A percentile compares a stretch with the other conserved stretches of the same genome.
Evolutionary conservation across 352 stramenopile species (phyloP).

Genomic region (Phytopythium litorale): DNA sequence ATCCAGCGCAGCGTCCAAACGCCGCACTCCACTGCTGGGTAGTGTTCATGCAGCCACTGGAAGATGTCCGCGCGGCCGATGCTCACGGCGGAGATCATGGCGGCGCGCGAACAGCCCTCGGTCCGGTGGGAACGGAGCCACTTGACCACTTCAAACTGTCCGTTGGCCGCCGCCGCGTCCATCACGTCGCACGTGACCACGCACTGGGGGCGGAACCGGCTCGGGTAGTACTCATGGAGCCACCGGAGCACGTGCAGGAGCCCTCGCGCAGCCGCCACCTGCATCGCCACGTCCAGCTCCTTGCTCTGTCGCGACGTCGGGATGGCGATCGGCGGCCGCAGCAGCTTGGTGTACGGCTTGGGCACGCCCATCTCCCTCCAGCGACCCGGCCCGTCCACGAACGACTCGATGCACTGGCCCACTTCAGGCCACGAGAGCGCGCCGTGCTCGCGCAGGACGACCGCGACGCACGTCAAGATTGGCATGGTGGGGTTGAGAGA

Average conservation of each 20-base stretch:
- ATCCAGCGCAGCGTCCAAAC: slow-evolving; percentile 5
- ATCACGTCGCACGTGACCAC: slow-evolving; percentile 18
- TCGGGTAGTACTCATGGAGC: slow-evolving; percentile 14
- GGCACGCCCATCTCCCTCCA: neutral
- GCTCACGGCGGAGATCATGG: slow-evolving; percentile 22
- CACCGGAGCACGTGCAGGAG: slow-evolving; percentile 19
- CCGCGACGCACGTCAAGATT: slow-evolving; percentile 1
- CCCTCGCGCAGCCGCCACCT: slow-evolving; percentile 11
- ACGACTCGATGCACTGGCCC: slow-evolving; percentile 2
- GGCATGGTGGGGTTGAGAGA: neutral
- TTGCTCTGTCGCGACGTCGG: neutral
- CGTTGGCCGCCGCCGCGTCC: slow-evolving; percentile 26
- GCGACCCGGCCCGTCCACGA: slow-evolving; percentile 1
- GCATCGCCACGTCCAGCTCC: slow-evolving; percentile 14
- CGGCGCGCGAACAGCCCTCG: slow-evolving; percentile 27
- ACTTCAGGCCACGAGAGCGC: neutral
- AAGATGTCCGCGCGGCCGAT: slow-evolving; percentile 23
- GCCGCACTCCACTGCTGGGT: slow-evolving; percentile 3
- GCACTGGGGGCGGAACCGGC: neutral
- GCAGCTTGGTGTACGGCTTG: neutral
- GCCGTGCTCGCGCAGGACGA: neutral
- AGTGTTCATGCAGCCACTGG: slow-evolving; percentile 23
- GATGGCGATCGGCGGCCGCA: neutral
- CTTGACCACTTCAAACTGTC: slow-evolving; percentile 18
- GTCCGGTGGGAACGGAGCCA: slow-evolving; percentile 23